These are phyloP conservation scores for Eragrostis nindensis DNA, from an alignment of 176 grass and related monocot genomes.

Conservation along the genomic window DNA sequence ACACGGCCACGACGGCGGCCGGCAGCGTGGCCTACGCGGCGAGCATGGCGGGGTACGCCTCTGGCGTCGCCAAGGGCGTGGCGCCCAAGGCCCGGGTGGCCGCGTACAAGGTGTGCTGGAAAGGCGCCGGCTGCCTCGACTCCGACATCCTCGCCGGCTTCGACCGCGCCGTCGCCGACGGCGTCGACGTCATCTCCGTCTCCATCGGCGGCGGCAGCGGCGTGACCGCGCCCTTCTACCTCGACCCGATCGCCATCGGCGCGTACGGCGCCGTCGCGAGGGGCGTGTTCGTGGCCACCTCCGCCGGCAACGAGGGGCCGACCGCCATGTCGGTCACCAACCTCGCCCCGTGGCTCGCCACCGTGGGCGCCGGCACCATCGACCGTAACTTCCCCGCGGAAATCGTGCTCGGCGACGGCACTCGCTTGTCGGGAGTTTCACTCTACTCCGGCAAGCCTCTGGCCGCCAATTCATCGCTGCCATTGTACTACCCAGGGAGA, in stretches of 20 bases:
- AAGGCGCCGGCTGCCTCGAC: conserved; percentile 81
- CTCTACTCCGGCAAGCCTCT: conserved; percentile 84
- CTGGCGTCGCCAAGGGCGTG: conserved; percentile 88
- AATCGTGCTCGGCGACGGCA: conserved; percentile 73
- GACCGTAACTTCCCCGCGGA: conserved; percentile 84
- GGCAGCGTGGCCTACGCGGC: conserved; percentile 79
- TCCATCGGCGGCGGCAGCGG: conserved; percentile 85
- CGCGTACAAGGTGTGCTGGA: conserved; percentile 96
- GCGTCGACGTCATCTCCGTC: conserved; percentile 89
- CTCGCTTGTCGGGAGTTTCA: conserved; percentile 67
- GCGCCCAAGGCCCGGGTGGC: conserved; percentile 91
- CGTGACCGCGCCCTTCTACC: conserved; percentile 72
- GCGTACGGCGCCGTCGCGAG: conserved; percentile 72
- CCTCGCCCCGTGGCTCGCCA: conserved; percentile 87
- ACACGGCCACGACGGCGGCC: conserved; percentile 84
- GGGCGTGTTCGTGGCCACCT: conserved; percentile 87
- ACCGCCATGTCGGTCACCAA: conserved; percentile 84
- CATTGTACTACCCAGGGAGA: conserved; percentile 73
- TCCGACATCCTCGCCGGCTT: conserved; percentile 96
- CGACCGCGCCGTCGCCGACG: conserved; percentile 89
- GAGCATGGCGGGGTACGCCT: conserved; percentile 81
- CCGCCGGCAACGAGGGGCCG: conserved; percentile 91
- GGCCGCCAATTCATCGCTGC: conserved; percentile 37
- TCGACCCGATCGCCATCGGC: conserved; percentile 89
- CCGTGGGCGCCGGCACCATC: conserved; percentile 91